Evolutionary conservation across 345 rosid species (phyloP).

Genomic region (Conringia planisiliqua): DNA sequence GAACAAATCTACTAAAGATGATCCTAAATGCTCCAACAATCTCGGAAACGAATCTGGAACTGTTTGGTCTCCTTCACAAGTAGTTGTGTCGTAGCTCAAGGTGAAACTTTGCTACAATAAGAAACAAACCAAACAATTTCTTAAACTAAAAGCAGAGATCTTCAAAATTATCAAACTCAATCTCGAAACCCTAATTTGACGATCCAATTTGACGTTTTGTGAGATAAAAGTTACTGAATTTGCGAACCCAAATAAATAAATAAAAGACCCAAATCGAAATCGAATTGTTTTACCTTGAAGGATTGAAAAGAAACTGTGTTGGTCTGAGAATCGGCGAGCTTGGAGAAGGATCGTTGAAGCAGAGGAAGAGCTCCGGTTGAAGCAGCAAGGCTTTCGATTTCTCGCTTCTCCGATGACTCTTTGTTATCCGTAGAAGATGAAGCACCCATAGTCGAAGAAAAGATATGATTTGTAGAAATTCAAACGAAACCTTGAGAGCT

Average conservation of each 20-base stretch:
- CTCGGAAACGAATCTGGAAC: constrained; percentile 42
- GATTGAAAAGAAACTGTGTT: constrained; percentile 46
- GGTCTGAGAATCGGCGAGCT: constrained; percentile 57
- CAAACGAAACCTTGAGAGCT: not conserved
- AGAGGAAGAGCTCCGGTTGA: constrained; percentile 67
- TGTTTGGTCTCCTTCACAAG: constrained; percentile 37
- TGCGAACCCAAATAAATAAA: not conserved
- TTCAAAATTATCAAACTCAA: not conserved
- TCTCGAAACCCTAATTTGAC: not conserved
- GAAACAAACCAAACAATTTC: not conserved
- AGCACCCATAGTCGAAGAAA: constrained; percentile 55
- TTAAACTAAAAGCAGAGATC: not conserved
- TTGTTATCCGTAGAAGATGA: constrained; percentile 61
- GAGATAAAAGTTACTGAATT: not conserved
- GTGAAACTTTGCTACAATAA: constrained; percentile 59
- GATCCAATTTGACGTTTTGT: not conserved
- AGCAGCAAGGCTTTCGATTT: constrained; percentile 67
- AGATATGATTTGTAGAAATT: not conserved
- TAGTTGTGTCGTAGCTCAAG: constrained; percentile 39
- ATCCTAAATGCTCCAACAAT: constrained; percentile 58
- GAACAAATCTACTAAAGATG: constrained; percentile 62
- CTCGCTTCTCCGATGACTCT: constrained; percentile 45
- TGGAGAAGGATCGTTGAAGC: constrained; percentile 59
- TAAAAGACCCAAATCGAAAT: not conserved
- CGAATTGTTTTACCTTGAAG: constrained; percentile 48